Evolutionary conservation across 306 rosid genomes (phyloP), one percentile per base, ranked within the genome.

Genomic region (Lotus japonicus): DNA sequence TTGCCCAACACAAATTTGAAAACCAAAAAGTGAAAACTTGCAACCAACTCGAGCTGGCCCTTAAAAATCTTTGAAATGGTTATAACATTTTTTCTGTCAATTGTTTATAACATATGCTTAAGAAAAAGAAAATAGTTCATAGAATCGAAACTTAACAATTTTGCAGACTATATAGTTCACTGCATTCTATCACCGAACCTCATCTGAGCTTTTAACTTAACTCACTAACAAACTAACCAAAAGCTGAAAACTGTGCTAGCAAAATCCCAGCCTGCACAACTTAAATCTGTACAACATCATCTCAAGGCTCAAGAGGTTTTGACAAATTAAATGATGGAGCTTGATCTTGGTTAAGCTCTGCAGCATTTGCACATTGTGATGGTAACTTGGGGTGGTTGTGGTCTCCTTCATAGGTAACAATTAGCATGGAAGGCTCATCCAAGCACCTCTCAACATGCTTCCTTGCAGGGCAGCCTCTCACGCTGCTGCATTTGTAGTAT

Each of bases 391-490:
- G 85, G 75, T 95, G 99, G 83, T 85, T 95, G 65, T 95, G 99
- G 73, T 95, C 99, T 0, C 96, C 97, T 91, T 95, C 99, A 70
- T 95, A 95, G 53, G 97, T 95, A 64, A 95, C 97, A 4, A 84
- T 83, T 39, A 95, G 96, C 99, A 95, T 95, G 11, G 96, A 80
- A 14, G 99, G 89, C 31, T 95, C 96, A 78, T 95, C 97, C 78
- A 89, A 85, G 85, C 95, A 91, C 80, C 97, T 83, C 82, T 95
- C 99, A 4, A 95, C 99, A 54, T 95, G 99, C 82, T 95, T 95
- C 83, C 99, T 95, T 7, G 99, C 99, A 11, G 99, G 99, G 68
- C 99, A 95, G 26, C 99, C 99, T 81, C 99, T 84, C 97, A 95
- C 91, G 91, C 99, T 95, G 85, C 99, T 95, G 77, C 99, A 95